Evolutionary conservation across 2,329 filamentous ascomycete genomes (phyloP), one percentile per base, ranked within the genome.

Genomic region (Botrytis cinerea): DNA sequence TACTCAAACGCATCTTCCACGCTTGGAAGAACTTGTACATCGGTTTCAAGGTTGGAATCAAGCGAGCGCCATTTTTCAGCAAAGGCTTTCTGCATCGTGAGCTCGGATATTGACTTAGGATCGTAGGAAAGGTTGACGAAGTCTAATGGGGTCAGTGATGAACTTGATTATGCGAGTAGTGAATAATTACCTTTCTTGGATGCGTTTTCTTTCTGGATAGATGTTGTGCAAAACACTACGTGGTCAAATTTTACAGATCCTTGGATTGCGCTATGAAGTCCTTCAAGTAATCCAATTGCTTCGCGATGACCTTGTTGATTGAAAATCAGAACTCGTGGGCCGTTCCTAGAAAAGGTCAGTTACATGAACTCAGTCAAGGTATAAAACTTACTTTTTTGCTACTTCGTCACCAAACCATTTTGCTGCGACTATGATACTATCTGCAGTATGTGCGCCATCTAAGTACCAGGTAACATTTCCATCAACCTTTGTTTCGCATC

Each of bases 381-480:
- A 25, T 25, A 32, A 46, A 46, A 71, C 60, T 74, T 45, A 81
- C 79, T n/a, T 80, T 28, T 75, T 70, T 69, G 73, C 76, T 59
- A 78, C 84, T 78, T 88, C 85, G 16, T 82, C 81, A 2, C 89
- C 88, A 80, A 97, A 98, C 95, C 95, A 98, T 75, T 88, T 88
- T 0, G 91, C 91, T 7, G 94, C 93, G 76, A 93, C 88, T 76
- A 92, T 89, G 72, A 99, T 91, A 80, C 94, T 98, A 80, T 98
- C 95, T 5, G 92, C 86, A 0, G 95, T 99, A 82, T 99, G 96
- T 3, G 94, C 96, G 14, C 96, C 95, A 80, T 99, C 96, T 32
- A 99, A 88, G 80, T 95, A 92, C 95, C 95, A 99, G 25, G 86
- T 86, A 8, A 97, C 84, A 25, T 86, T 85, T 4, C 84, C 85